Evolutionary conservation across 2,329 filamentous ascomycete genomes (phyloP).

Genomic region (Calonectria ilicicola): DNA sequence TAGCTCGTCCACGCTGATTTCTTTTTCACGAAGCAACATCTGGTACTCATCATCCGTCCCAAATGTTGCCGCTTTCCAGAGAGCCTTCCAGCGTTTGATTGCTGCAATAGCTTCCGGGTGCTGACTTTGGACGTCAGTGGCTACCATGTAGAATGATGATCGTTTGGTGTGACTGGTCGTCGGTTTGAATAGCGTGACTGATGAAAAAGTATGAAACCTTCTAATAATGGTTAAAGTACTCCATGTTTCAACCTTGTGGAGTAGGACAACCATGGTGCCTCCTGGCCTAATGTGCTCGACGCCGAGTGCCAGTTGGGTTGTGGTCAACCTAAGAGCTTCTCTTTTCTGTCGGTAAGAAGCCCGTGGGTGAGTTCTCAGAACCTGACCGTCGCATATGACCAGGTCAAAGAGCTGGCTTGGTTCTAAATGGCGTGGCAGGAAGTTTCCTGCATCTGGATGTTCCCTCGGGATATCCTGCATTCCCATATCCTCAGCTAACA

Average conservation of each 20-base stretch:
- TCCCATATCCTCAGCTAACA: conserved; percentile 61
- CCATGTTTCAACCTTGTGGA: conserved; percentile 61
- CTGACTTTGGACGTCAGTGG: conserved; percentile 52
- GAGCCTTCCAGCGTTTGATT: conserved; percentile 53
- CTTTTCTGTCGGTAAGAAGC: conserved; percentile 46
- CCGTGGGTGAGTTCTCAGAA: conserved; percentile 54
- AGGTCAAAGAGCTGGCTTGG: conserved; percentile 51
- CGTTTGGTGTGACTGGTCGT: conserved; percentile 51
- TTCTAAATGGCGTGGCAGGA: conserved; percentile 23
- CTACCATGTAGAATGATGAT: conserved; percentile 67
- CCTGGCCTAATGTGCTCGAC: conserved; percentile 58
- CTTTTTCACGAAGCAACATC: background rate
- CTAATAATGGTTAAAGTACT: conserved; percentile 51
- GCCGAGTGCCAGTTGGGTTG: conserved; percentile 57
- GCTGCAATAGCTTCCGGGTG: conserved; percentile 47
- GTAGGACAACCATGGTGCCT: conserved; percentile 63
- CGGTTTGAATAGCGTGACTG: conserved; percentile 57
- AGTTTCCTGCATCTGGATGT: conserved; percentile 36
- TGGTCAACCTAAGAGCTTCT: conserved; percentile 52
- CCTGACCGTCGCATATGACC: conserved; percentile 60
- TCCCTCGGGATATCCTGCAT: conserved; percentile 43
- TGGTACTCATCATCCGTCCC: conserved; percentile 14
- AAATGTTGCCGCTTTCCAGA: conserved; percentile 56
- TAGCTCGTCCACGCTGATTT: background rate
- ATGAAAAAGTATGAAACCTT: conserved; percentile 55